Percentiles rank a stretch among this genome's conserved stretches.
These are phyloP conservation scores for Leccinum imitatum DNA, from an alignment of 768 basidiomycete genomes.

Conservation along the genomic window DNA sequence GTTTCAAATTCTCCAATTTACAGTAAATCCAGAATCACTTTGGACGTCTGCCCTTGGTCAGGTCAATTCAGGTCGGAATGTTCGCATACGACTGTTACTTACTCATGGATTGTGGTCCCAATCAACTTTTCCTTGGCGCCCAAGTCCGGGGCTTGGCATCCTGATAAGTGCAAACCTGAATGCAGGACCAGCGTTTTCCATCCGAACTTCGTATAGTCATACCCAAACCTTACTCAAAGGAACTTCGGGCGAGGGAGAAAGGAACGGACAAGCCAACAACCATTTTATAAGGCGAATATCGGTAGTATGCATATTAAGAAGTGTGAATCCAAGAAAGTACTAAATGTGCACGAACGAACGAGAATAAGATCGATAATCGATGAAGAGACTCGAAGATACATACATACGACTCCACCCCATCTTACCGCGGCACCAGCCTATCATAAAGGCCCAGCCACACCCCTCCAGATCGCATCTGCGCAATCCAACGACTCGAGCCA, in stretches of 20 bases:
- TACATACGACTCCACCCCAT: too few relatives aligned
- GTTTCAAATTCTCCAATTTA: too few relatives aligned
- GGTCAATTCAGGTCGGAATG: too few relatives aligned
- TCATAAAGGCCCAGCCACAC: conserved; percentile 12
- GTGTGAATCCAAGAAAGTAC: neutral
- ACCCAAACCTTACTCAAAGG: neutral
- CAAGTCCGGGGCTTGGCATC: too few relatives aligned
- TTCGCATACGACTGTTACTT: too few relatives aligned
- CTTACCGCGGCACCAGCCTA: neutral
- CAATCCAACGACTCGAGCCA: conserved; percentile 70
- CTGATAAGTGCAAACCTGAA: too few relatives aligned
- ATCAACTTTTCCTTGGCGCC: too few relatives aligned
- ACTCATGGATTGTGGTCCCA: too few relatives aligned
- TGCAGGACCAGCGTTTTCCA: too few relatives aligned
- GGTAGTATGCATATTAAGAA: neutral
- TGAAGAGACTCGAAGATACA: neutral
- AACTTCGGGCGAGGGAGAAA: neutral
- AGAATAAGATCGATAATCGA: neutral
- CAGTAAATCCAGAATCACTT: too few relatives aligned
- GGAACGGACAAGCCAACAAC: neutral
- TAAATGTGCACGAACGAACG: neutral
- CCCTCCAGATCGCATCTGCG: conserved; percentile 47
- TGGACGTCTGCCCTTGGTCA: too few relatives aligned
- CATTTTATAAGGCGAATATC: neutral
- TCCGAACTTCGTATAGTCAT: neutral